These are phyloP conservation scores for Rhizophagus prolifer DNA, from an alignment of 192 early-diverging fungal species.

Conservation along the genomic window DNA sequence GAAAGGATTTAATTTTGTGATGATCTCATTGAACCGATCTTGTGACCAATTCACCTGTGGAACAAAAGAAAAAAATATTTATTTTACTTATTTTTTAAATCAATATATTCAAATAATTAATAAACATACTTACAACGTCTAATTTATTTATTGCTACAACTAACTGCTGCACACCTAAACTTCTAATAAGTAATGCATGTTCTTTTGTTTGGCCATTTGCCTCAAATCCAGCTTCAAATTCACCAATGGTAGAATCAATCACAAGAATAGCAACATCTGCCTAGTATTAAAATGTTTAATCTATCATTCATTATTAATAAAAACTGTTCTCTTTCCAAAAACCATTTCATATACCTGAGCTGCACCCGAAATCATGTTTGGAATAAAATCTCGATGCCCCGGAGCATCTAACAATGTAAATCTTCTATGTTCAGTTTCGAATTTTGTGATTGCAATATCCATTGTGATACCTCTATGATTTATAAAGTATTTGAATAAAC, in stretches of 20 bases:
- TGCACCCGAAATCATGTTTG: slow-evolving; percentile 99
- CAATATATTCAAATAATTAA: slow-evolving; percentile 5
- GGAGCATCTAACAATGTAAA: slow-evolving; percentile 96
- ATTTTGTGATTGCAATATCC: slow-evolving; percentile 89
- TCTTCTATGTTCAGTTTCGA: slow-evolving; percentile 72
- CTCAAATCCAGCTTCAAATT: slow-evolving; percentile 96
- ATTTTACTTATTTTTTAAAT: neutral
- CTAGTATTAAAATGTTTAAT: slow-evolving; percentile 21
- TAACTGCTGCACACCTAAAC: slow-evolving; percentile 89
- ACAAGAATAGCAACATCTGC: slow-evolving; percentile 96
- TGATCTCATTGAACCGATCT: slow-evolving; percentile 77
- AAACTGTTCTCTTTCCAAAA: neutral
- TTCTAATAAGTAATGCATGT: slow-evolving; percentile 88
- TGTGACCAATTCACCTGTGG: slow-evolving; percentile 75
- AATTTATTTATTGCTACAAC: slow-evolving; percentile 96
- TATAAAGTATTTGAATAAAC: neutral
- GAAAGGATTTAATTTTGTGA: slow-evolving; percentile 65
- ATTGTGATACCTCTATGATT: slow-evolving; percentile 87
- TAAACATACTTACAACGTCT: slow-evolving; percentile 63
- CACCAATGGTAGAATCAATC: slow-evolving; percentile 83
- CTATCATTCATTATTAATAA: neutral
- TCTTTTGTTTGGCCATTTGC: slow-evolving; percentile 94
- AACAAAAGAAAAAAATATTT: slow-evolving; percentile 16
- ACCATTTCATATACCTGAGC: slow-evolving; percentile 52
- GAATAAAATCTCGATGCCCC: slow-evolving; percentile 97